Percentiles rank a stretch among this genome's conserved stretches.
Evolutionary conservation across 495 filamentous ascomycete genomes (phyloP).

Genomic region (Corynascus novoguineensis): DNA sequence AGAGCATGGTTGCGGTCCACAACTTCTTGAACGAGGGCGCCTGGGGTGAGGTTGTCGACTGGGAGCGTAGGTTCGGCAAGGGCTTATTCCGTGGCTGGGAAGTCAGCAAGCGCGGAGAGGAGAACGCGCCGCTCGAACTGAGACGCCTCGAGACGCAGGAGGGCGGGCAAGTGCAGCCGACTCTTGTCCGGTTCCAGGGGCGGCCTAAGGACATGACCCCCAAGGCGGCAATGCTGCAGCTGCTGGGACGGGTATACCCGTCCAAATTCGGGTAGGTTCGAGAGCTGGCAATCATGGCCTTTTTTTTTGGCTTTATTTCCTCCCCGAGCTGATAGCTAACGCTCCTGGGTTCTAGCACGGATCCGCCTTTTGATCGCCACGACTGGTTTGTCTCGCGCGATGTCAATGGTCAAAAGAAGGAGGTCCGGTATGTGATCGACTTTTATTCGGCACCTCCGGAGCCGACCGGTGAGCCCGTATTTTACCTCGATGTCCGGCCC

Average conservation of each 20-base stretch:
- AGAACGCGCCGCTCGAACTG: conserved; percentile 33
- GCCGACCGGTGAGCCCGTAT: conserved; percentile 86
- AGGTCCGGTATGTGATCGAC: conserved; percentile 95
- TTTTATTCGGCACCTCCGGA: conserved; percentile 90
- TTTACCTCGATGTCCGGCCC: conserved; percentile 94
- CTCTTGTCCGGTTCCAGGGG: conserved; percentile 79
- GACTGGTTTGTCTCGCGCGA: conserved; percentile 88
- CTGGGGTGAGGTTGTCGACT: conserved; percentile 86
- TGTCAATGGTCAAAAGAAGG: conserved; percentile 53
- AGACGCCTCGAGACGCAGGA: conserved; percentile 34
- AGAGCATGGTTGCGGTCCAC: conserved; percentile 94
- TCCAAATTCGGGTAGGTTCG: conserved; percentile 60
- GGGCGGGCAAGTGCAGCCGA: conserved; percentile 48
- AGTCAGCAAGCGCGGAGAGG: conserved; percentile 68
- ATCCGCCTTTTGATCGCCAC: conserved; percentile 93
- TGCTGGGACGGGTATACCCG: conserved; percentile 74
- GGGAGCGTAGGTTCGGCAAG: conserved; percentile 78
- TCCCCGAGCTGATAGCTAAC: neutral
- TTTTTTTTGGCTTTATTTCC: too few species aligned
- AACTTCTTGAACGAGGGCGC: conserved; percentile 98
- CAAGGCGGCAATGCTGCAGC: conserved; percentile 74
- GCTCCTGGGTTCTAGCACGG: conserved; percentile 44
- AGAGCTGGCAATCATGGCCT: neutral
- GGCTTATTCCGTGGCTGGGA: conserved; percentile 69
- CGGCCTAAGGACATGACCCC: conserved; percentile 84